Evolutionary conservation across 768 basidiomycete species (phyloP).

Genomic region (Suillus ampliporus): DNA sequence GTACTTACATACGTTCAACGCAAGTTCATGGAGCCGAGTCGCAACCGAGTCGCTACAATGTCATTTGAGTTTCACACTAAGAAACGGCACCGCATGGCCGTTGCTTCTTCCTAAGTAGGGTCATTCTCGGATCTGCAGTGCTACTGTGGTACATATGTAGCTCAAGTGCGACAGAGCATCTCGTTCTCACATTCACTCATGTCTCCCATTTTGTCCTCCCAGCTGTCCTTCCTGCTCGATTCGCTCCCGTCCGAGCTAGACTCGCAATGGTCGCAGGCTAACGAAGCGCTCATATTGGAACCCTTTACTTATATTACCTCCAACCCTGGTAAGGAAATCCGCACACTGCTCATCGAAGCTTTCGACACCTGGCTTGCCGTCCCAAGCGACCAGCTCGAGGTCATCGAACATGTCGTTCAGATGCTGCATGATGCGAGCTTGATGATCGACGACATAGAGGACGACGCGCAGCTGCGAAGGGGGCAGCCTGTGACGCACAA

Average conservation of each 20-base stretch:
- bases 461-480: slow-evolving; percentile 84
- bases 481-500: slow-evolving; percentile 91
- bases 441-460: slow-evolving; percentile 96
- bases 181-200: background rate
- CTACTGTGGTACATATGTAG: slow-evolving; percentile 2
- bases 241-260: background rate
- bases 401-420: slow-evolving; percentile 83
- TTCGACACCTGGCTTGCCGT: slow-evolving; percentile 95
- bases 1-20: no score
- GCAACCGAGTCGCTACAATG: no score
- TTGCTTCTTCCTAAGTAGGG: no score
- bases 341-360: slow-evolving; percentile 84
- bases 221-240: background rate
- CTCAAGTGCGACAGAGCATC: background rate
- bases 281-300: slow-evolving; percentile 62
- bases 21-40: no score
- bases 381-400: slow-evolving; percentile 66
- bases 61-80: no score
- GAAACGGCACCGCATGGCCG: no score
- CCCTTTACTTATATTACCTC: slow-evolving; percentile 86
- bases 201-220: slow-evolving; percentile 4
- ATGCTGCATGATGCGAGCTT: slow-evolving; percentile 96
- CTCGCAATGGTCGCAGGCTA: slow-evolving; percentile 42
- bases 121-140: slow-evolving; percentile 5
- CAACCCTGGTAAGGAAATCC: slow-evolving; percentile 92